phyloP scores from a whole-genome alignment of 805 yeast genomes.

The Lipomyces chichibuensis region DNA sequence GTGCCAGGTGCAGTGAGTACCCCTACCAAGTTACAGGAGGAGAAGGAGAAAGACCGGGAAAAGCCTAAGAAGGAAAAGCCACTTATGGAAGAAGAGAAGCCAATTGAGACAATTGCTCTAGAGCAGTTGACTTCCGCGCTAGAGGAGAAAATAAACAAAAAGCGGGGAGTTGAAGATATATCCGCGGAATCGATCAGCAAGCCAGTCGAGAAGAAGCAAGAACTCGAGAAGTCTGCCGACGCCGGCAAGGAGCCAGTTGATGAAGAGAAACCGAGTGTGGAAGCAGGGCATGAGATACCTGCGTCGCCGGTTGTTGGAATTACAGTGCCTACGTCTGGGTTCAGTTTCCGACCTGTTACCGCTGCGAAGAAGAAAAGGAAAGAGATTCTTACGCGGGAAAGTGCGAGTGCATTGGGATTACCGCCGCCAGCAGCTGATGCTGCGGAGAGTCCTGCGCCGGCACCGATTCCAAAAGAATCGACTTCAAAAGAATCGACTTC shows the following conservation, averaged over 20 bases:
- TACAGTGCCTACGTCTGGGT: slow-evolving; percentile 21
- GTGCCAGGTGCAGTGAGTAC: background rate
- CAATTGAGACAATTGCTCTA: background rate
- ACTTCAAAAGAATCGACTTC: too few species aligned
- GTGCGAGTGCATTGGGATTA: slow-evolving; percentile 21
- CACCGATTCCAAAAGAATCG: background rate
- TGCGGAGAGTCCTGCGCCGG: background rate
- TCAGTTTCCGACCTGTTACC: slow-evolving; percentile 22
- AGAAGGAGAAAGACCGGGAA: background rate
- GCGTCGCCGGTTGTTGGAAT: background rate
- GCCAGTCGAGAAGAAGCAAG: slow-evolving; percentile 2
- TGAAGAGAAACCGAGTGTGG: background rate
- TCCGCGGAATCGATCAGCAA: background rate
- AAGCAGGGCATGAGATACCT: background rate
- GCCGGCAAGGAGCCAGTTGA: background rate
- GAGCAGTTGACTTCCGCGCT: background rate
- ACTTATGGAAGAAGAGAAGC: background rate
- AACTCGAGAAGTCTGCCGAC: background rate
- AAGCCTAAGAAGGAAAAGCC: background rate
- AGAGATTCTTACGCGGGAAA: slow-evolving; percentile 27
- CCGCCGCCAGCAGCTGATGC: slow-evolving; percentile 13
- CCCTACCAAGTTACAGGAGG: background rate
- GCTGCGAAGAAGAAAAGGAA: slow-evolving; percentile 14
- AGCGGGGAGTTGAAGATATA: background rate
- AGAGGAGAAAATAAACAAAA: background rate